Conservation (phyloP, 371 early-diverging fungal species). For the Conidiobolus incongruus region DNA sequence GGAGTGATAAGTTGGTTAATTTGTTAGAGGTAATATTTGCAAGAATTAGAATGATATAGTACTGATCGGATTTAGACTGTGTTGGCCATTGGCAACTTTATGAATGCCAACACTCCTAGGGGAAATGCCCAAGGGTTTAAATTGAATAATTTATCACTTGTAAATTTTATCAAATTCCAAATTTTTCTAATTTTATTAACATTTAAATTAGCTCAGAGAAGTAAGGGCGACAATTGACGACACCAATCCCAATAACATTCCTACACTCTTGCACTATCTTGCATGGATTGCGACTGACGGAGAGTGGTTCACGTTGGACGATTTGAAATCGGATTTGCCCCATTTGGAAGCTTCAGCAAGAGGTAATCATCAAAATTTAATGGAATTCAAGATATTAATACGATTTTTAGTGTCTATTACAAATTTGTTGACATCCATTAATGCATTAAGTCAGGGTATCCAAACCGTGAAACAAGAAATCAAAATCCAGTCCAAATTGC, state of each 20-base stretch:
- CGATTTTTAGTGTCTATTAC: constrained; percentile 34
- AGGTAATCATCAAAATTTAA: constrained; percentile 12
- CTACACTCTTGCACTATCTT: constrained; percentile 54
- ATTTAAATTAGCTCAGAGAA: constrained; percentile 28
- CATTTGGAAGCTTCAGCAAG: constrained; percentile 41
- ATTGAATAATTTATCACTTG: constrained; percentile 33
- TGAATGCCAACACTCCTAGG: constrained; percentile 53
- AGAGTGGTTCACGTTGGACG: constrained; percentile 25
- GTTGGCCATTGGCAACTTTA: constrained; percentile 54
- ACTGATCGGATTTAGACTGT: constrained; percentile 17
- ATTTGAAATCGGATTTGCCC: constrained; percentile 39
- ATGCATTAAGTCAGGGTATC: constrained; percentile 26
- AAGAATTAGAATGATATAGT: not conserved
- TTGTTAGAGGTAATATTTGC: constrained; percentile 6
- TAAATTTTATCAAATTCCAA: constrained; percentile 9
- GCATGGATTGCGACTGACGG: constrained; percentile 31
- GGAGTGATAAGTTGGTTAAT: constrained; percentile 2
- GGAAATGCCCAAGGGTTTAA: constrained; percentile 66
- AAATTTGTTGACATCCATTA: constrained; percentile 29
- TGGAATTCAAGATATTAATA: not conserved
- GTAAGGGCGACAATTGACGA: too few relatives aligned
- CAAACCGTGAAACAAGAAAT: constrained; percentile 30
- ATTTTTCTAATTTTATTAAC: not conserved
- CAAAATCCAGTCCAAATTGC: constrained; percentile 10
- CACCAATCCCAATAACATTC: constrained; percentile 27